Base-by-base conservation (phyloP, 495 filamentous ascomycete species). In the Articulospora tetracladia region DNA sequence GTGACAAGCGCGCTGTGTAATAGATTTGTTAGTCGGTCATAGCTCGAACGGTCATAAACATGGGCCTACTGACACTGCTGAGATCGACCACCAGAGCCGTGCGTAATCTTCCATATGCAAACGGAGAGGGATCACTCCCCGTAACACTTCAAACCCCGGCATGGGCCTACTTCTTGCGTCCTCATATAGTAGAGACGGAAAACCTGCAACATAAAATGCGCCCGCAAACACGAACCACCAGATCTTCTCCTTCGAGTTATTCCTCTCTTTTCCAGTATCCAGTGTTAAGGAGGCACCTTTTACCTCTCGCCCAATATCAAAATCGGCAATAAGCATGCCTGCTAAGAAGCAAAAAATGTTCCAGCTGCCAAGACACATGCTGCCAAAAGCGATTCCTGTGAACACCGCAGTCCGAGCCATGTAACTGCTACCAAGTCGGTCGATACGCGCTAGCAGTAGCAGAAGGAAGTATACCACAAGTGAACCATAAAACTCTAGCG, bases 401-500 rank as follows among this genome's bases (percentile, higher is more conserved):
- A 27, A 47, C 22, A 12, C 22, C n/a, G 55, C 7, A n/a, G 48
- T 46, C 27, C 46, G 19, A 11, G 10, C 55, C 10, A 57, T 39
- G 19, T 46, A 47, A 23, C 17, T 15, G 34, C 46, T 57, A 15
- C 55, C 48, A 1, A 57, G 6, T 0, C 22, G 17, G 20, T 57
- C 48, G 10, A 47, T 15, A 12, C 81, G 75, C 13, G 80, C 78
- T 15, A 84, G 73, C 3, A 76, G 84, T 0, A 87, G 61, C 24
- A 83, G 73, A 1, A 77, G 73, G 30, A 87, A 65, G 69, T 89
- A 89, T 2, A 89, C 72, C 53, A 86, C 73, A 62, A 89, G 80
- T 17, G 82, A 86, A 56, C 79, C 79, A 47, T 80, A 74, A 62
- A 88, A 86, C 65, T 89, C 86, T n/a, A 88, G 77, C 0, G 86